These are phyloP conservation scores for Colletotrichum liaoningense DNA, from an alignment of 2,329 filamentous ascomycete species.

Conservation along the genomic window DNA sequence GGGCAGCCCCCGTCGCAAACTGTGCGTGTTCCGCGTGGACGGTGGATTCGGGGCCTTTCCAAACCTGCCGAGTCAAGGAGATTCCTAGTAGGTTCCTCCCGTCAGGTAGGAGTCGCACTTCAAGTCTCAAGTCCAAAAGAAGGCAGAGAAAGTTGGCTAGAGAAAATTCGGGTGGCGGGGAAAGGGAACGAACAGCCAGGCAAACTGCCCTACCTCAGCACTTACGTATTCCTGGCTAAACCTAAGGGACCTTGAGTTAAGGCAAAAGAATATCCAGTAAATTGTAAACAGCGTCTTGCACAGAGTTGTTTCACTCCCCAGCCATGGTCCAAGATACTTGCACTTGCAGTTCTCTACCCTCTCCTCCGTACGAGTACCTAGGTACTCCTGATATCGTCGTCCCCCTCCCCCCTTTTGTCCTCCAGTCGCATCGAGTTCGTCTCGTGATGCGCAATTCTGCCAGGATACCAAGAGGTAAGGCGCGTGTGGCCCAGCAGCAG, in stretches of 20 bases:
- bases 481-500: conserved; percentile 21
- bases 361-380: not conserved
- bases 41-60: conserved; percentile 6
- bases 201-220: not conserved
- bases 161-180: not conserved
- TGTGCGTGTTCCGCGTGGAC: not conserved
- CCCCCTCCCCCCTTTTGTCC: not conserved
- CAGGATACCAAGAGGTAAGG: conserved; percentile 4
- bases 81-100: not conserved
- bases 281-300: too few relatives aligned
- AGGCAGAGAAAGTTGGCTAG: conserved; percentile 12
- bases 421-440: not conserved
- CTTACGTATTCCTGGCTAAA: not conserved
- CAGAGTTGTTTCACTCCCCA: not conserved
- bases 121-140: not conserved
- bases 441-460: not conserved
- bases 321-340: not conserved
- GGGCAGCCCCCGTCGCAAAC: not conserved
- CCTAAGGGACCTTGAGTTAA: too few relatives aligned
- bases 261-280: too few relatives aligned
- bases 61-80: conserved; percentile 1
- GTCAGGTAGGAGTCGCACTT: not conserved
- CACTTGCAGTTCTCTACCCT: not conserved
- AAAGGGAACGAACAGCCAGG: not conserved
- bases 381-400: not conserved